Evolutionary conservation across 495 filamentous ascomycete species (phyloP), one percentile per base, ranked within the genome.

Genomic region (Podospora appendiculata): DNA sequence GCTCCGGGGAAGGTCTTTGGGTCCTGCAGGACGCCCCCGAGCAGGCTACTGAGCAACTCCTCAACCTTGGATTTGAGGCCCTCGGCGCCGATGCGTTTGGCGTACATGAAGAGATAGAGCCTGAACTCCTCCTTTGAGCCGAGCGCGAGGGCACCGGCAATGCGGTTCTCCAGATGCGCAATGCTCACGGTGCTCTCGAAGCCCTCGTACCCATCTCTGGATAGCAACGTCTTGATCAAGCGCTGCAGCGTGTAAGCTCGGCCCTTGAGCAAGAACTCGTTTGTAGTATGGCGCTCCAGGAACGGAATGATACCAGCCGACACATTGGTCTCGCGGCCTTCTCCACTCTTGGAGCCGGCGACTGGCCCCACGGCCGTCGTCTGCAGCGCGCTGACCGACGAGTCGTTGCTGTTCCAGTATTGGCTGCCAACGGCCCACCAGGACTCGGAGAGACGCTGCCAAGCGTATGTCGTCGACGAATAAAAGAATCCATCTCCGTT

Each of bases 391-490:
- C 85, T 81, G 32, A 90, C 78, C 0, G 89, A 88, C 11, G 86
- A 83, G 55, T 92, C 91, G 36, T 89, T 90, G n/a, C 87, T 88
- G 68, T 95, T 95, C 93, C 94, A 97, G 66, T 97, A 97, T 66
- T 97, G 93, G 62, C 87, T 92, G 18, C 91, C 92, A 1, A 96
- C 89, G 3, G 93, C 91, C 93, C 94, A 99, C 94, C 93, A 99
- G 1, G 87, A 75, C 69, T 99, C 93, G 4, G 88, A 90, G 11
- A 97, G 75, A 9, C 91, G 84, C 71, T 96, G 92, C 93, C 93
- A 99, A n/a, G 83, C 78, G 60, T 80, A 90, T 83, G 97, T 85
- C 14, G 71, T 69, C 0, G 82, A 80, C 1, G 85, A 88, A 70
- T 97, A 99, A 19, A 82, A 79, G 62, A 89, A 97, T 4, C 94